Evolutionary conservation across 345 rosid genomes (phyloP), one percentile per base, ranked within the genome.

Genomic region (Cardamine resedifolia): DNA sequence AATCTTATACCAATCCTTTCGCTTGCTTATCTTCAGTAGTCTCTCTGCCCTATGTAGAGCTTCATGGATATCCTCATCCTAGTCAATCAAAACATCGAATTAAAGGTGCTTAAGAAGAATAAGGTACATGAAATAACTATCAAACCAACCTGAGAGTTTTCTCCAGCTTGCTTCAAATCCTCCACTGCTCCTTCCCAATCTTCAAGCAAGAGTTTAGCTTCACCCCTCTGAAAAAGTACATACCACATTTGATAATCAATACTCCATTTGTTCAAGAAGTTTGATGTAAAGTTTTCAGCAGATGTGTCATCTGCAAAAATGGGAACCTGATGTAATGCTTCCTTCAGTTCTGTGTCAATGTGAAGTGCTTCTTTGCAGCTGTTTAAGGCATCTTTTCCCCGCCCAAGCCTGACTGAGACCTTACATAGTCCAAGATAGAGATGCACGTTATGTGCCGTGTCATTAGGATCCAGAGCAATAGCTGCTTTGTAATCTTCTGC

Each of bases 131-230:
- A 44, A 16, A 44, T 16, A 44, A 7, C 18, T 2, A 5, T 44
- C 16, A 0, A 44, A 57, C 85, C 47, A 79, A 95, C 98, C 96
- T 91, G 97, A 56, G 98, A 90, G 58, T 58, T 73, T 76, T 91
- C 87, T 72, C 96, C 94, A 12, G 98, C 99, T 23, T 87, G 70
- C 73, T 90, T 90, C 39, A 91, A 73, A 81, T 95, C 99, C 47
- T 83, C 88, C 57, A 95, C 90, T n/a, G 99, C 98, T 75, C 98
- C 99, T 86, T 91, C 98, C 94, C 94, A 95, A 68, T 95, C 94
- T 83, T 95, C 99, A 1, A 79, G 79, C 78, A 95, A 80, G 58
- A 91, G 85, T 86, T 90, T 91, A 74, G 99, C 98, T 84, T 95
- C 97, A 64, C 96, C 99, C 70, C 97, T 86, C 99, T 95, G 72